phyloP scores from a whole-genome alignment of 1,284 basidiomycete species.

The Gomphus sp. region DNA sequence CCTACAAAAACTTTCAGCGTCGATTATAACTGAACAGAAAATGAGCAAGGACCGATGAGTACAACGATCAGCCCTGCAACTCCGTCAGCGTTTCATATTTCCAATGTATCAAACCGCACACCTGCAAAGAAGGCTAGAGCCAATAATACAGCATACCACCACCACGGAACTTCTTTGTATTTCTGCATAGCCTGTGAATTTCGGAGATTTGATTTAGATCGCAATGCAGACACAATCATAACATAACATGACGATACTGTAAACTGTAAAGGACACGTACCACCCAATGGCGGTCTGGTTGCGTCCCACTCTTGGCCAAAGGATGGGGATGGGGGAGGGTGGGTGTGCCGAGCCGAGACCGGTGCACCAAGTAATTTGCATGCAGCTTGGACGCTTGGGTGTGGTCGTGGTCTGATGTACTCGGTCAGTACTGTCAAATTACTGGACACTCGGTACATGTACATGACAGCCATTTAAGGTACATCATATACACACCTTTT shows the following conservation, averaged over 20 bases:
- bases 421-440: no score
- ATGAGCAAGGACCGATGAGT: slow-evolving; percentile 16
- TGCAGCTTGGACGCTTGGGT: no score
- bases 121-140: slow-evolving; percentile 43
- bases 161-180: slow-evolving; percentile 50
- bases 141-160: slow-evolving; percentile 48
- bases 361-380: no score
- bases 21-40: background rate
- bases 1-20: slow-evolving; percentile 24
- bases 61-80: slow-evolving; percentile 45
- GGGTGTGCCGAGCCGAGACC: no score
- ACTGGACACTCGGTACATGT: no score
- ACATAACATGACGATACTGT: background rate
- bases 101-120: slow-evolving; percentile 16
- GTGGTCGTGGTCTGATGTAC: no score
- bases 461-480: no score
- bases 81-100: background rate
- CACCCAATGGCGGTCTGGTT: slow-evolving; percentile 52
- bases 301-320: slow-evolving; percentile 32
- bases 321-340: no score
- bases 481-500: no score
- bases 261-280: slow-evolving; percentile 17
- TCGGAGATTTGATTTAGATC: slow-evolving; percentile 14
- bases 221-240: background rate
- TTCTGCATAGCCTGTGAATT: slow-evolving; percentile 36